A percentile compares a stretch with the other conserved stretches of the same genome.
phyloP scores from a whole-genome alignment of 306 rosid species.

The Canavalia ensiformis region DNA sequence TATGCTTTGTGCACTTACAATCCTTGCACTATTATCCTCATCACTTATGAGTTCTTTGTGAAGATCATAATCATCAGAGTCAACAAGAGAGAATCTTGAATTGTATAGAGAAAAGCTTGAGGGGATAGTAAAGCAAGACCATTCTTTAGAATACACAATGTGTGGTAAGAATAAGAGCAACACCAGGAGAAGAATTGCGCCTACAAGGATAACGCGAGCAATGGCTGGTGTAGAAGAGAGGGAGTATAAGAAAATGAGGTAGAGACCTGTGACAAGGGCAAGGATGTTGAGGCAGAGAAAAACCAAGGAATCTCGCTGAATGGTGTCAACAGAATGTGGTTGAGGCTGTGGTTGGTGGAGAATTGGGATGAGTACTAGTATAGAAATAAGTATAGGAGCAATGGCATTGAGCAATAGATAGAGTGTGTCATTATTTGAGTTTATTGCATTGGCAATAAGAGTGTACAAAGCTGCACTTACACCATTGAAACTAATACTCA shows the following conservation, averaged over 20 bases:
- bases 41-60: conserved; percentile 56
- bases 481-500: conserved; percentile 79
- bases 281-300: conserved; percentile 70
- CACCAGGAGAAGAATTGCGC: conserved; percentile 64
- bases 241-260: conserved; percentile 66
- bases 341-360: conserved; percentile 58
- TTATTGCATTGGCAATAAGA: conserved; percentile 71
- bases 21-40: conserved; percentile 13
- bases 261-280: conserved; percentile 76
- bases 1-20: conserved; percentile 6
- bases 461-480: conserved; percentile 81
- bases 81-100: conserved; percentile 42
- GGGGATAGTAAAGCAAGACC: conserved; percentile 44
- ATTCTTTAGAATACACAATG: conserved; percentile 50
- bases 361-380: conserved; percentile 60
- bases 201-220: conserved; percentile 62
- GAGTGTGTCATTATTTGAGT: conserved; percentile 54
- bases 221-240: conserved; percentile 40
- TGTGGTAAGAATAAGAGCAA: conserved; percentile 63
- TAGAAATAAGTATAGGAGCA: conserved; percentile 68
- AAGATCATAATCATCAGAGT: conserved; percentile 54
- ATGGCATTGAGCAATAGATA: conserved; percentile 77
- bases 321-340: conserved; percentile 36
- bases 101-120: conserved; percentile 18
- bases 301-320: conserved; percentile 47